Evolutionary conservation across 139 green algal species (phyloP), one percentile per base, ranked within the genome.

Genomic region (Marvania coccoides): DNA sequence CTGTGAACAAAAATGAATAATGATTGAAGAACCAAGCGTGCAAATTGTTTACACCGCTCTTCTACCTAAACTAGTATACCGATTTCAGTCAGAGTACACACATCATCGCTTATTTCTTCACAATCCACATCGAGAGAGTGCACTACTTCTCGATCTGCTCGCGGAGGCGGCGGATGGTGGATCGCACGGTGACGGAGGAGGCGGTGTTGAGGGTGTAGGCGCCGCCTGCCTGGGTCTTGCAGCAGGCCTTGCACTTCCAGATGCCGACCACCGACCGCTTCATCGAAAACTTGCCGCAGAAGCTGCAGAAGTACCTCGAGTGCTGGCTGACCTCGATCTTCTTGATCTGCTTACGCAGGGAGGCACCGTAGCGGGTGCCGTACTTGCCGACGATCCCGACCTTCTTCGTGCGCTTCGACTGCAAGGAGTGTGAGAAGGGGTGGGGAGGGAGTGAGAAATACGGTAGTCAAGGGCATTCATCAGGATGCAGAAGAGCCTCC

Each of bases 311-410:
- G 83, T 97, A 99, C 83, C 96, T 98, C 69, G 86, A 91, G 89
- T 98, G 94, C 84, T 99, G 95, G 70, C 79, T 92, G 68, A 99
- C 89, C 75, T 99, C 95, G 72, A 96, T 97, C 89, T 99, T 99
- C 86, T 98, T 99, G 71, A 99, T 92, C 75, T 95, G 87, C 94
- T 97, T 97, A 63, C 91, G 82, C 69, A 99, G 78, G 70, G 77
- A 90, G 54, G 92, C 86, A 72, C 95, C 95, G 83, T 99, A 99
- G 62, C 95, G 86, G 46, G 95, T 99, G 54, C 94, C 95, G 76
- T 99, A 99, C 88, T 99, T 99, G 75, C 95, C 95, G 56, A 95
- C 85, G 68, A 99, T 99, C 36, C 94, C 94, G 42, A 96, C 94
- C 91, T 99, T 99, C 88, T 98, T 98, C 6, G 94, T 99, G 69